These are phyloP conservation scores for Euphrasia arctica DNA, from an alignment of 305 asterid genomes.

Conservation along the genomic window DNA sequence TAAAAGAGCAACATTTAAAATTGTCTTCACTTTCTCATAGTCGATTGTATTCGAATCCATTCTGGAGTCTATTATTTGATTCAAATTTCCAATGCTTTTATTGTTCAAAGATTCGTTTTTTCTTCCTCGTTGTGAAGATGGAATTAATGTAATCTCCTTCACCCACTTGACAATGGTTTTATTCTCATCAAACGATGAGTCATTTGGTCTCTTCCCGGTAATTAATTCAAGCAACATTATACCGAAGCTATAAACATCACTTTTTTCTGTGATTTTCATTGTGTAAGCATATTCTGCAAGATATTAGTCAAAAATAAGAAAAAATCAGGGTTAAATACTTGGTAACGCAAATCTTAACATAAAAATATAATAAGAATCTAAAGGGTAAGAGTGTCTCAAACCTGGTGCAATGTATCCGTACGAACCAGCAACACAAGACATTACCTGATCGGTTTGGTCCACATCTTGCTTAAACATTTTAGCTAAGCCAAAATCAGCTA, in stretches of 20 bases:
- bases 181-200: conserved; percentile 50
- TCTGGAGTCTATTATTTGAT: no score
- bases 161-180: conserved; percentile 39
- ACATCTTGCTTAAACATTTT: conserved; percentile 14
- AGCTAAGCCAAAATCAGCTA: no score
- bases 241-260: conserved; percentile 80
- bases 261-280: conserved; percentile 31
- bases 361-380: not conserved
- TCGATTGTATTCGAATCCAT: no score
- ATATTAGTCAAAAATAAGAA: no score
- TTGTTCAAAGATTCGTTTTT: no score
- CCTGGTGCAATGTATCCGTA: conserved; percentile 95
- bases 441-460: conserved; percentile 39
- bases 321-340: no score
- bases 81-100: no score
- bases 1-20: no score
- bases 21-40: no score
- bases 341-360: no score
- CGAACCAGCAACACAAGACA: conserved; percentile 81
- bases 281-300: no score
- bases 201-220: conserved; percentile 66
- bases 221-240: conserved; percentile 70
- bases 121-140: conserved; percentile 25
- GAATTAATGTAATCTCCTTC: conserved; percentile 38
- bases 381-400: conserved; percentile 21